Evolutionary conservation across 805 yeast genomes (phyloP).

Genomic region (Sugiyamaella marilandica): DNA sequence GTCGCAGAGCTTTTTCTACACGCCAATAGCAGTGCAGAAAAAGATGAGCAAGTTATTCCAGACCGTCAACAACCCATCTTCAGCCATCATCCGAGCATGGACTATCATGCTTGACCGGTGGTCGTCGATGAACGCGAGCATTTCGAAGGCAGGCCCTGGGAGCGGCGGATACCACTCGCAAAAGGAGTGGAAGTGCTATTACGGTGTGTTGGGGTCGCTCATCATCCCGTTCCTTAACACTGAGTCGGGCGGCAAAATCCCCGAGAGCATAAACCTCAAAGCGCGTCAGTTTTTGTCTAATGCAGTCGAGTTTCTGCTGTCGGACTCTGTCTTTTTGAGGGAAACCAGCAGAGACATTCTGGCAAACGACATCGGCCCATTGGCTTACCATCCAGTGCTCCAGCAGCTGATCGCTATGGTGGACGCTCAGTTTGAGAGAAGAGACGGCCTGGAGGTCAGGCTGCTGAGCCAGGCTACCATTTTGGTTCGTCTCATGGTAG

Average conservation of each 20-base stretch:
- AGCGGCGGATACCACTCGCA: conserved; percentile 9
- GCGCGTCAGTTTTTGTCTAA: conserved; percentile 32
- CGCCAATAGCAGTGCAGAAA: conserved; percentile 69
- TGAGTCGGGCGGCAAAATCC: conserved; percentile 16
- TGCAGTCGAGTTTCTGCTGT: conserved; percentile 33
- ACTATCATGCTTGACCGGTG: conserved; percentile 46
- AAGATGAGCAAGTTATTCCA: conserved; percentile 44
- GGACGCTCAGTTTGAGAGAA: conserved; percentile 9
- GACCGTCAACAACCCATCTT: conserved; percentile 28
- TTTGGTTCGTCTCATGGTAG: conserved; percentile 22
- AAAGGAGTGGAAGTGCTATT: conserved; percentile 54
- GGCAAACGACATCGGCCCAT: conserved; percentile 60
- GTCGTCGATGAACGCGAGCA: conserved; percentile 30
- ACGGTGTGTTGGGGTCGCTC: conserved; percentile 68
- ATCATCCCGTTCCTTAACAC: conserved; percentile 26
- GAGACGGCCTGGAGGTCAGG: not conserved
- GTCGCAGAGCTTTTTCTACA: conserved; percentile 52
- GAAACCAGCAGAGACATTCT: conserved; percentile 71
- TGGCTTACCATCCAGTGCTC: conserved; percentile 45
- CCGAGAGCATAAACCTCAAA: conserved; percentile 49
- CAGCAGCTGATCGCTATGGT: conserved; percentile 36
- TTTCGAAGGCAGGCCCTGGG: conserved; percentile 20
- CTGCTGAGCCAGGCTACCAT: conserved; percentile 21
- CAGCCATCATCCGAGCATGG: conserved; percentile 41
- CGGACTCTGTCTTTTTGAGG: conserved; percentile 48